Conservation (phyloP, 2,329 filamentous ascomycete species). For the Colletotrichum sp. region DNA sequence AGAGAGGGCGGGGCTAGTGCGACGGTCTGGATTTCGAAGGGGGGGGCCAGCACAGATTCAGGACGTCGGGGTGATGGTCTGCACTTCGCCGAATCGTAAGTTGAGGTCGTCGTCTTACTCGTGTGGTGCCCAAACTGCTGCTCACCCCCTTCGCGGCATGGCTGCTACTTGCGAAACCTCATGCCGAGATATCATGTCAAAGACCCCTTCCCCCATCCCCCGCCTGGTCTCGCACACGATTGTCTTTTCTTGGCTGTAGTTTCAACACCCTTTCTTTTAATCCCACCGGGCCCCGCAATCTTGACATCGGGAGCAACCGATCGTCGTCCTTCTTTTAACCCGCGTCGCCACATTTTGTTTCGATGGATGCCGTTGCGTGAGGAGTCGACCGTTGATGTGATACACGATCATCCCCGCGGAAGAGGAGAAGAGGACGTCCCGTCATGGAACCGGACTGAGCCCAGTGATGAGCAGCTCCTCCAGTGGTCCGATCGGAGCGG, state of each 20-base stretch:
- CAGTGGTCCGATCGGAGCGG: conserved; percentile 7
- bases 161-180: neutral
- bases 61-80: neutral
- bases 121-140: neutral
- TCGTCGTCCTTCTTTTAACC: neutral
- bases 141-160: neutral
- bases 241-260: neutral
- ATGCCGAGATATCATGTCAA: neutral
- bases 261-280: neutral
- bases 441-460: conserved; percentile 1
- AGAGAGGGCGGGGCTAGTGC: neutral
- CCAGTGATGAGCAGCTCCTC: conserved; percentile 2
- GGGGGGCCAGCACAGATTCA: neutral
- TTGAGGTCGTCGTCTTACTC: neutral
- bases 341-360: neutral
- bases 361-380: neutral
- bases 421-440: neutral
- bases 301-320: neutral
- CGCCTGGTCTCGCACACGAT: neutral
- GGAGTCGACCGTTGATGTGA: neutral
- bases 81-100: neutral
- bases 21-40: neutral
- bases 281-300: neutral
- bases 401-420: neutral
- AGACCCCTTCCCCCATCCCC: neutral